These are phyloP conservation scores for Ceratocystis ficicola DNA, from an alignment of 2,329 filamentous ascomycete species.

Conservation along the genomic window DNA sequence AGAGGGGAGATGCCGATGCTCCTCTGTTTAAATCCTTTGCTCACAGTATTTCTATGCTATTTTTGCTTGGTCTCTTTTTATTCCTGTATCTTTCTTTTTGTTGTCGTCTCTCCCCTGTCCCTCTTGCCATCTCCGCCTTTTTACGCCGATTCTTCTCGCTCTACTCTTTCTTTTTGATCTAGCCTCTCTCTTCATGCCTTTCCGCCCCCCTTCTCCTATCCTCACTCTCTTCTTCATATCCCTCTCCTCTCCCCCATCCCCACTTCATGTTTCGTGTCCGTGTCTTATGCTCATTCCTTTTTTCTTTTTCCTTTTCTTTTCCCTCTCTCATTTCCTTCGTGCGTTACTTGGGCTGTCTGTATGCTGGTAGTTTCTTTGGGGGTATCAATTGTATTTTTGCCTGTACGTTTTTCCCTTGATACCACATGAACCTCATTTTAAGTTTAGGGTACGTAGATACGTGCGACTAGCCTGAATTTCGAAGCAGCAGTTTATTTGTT, in stretches of 20 bases:
- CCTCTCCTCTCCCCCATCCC: not conserved
- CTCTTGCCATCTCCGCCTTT: not conserved
- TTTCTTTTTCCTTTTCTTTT: not conserved
- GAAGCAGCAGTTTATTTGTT: no score
- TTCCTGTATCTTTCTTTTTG: not conserved
- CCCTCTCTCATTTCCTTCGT: not conserved
- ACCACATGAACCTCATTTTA: no score
- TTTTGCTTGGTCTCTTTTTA: not conserved
- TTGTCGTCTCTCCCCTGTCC: not conserved
- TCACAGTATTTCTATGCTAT: not conserved
- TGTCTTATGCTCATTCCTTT: not conserved
- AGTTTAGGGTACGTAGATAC: no score
- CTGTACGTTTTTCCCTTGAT: slow-evolving; percentile 8
- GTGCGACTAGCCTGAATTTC: no score
- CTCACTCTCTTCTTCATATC: not conserved
- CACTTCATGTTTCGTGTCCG: not conserved
- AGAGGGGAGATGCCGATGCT: slow-evolving; percentile 1
- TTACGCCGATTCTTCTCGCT: not conserved
- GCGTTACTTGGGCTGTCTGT: not conserved
- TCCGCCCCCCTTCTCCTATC: not conserved
- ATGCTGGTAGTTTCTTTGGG: slow-evolving; percentile 7
- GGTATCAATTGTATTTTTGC: slow-evolving; percentile 12
- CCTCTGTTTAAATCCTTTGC: not conserved
- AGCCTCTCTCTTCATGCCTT: not conserved
- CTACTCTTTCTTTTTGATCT: not conserved